Conservation (phyloP, 108 stramenopile species). For the Nannochloropsis granulata region DNA sequence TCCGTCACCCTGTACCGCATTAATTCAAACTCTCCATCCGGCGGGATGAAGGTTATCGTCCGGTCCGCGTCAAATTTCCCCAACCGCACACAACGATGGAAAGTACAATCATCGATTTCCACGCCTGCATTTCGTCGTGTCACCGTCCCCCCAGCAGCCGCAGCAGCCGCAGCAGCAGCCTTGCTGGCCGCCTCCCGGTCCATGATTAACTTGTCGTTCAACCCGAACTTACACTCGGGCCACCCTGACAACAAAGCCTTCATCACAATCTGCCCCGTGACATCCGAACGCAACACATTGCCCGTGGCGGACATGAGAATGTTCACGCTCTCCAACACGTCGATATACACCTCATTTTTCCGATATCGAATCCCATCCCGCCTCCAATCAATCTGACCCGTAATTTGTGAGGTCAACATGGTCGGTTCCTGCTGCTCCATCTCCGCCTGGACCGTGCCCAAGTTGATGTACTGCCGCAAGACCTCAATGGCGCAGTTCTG, state of each 20-base stretch:
- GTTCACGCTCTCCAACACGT: slow-evolving; percentile 91
- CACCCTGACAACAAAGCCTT: slow-evolving; percentile 93
- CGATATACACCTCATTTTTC: slow-evolving; percentile 98
- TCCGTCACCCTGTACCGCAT: slow-evolving; percentile 95
- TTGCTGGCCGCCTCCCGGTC: slow-evolving; percentile 59
- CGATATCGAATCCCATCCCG: slow-evolving; percentile 94
- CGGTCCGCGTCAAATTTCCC: slow-evolving; percentile 98
- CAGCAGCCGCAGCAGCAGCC: no score
- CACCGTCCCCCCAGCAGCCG: slow-evolving; percentile 34
- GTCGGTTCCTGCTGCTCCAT: slow-evolving; percentile 54
- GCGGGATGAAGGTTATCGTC: slow-evolving; percentile 98
- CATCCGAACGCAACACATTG: slow-evolving; percentile 72
- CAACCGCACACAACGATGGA: slow-evolving; percentile 90
- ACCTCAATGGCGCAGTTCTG: slow-evolving; percentile 97
- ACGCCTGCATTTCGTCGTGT: slow-evolving; percentile 65
- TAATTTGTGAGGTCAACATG: slow-evolving; percentile 65
- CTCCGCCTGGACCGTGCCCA: slow-evolving; percentile 64
- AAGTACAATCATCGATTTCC: slow-evolving; percentile 96
- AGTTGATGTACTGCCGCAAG: slow-evolving; percentile 87
- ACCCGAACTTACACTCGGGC: slow-evolving; percentile 83
- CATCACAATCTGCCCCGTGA: slow-evolving; percentile 89
- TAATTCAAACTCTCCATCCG: slow-evolving; percentile 98
- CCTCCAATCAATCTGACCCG: slow-evolving; percentile 72
- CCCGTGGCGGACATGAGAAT: slow-evolving; percentile 73
- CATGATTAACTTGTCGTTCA: slow-evolving; percentile 97